Evolutionary conservation across 305 asterid species (phyloP), one percentile per base, ranked within the genome.

Genomic region (Rubia occidens): DNA sequence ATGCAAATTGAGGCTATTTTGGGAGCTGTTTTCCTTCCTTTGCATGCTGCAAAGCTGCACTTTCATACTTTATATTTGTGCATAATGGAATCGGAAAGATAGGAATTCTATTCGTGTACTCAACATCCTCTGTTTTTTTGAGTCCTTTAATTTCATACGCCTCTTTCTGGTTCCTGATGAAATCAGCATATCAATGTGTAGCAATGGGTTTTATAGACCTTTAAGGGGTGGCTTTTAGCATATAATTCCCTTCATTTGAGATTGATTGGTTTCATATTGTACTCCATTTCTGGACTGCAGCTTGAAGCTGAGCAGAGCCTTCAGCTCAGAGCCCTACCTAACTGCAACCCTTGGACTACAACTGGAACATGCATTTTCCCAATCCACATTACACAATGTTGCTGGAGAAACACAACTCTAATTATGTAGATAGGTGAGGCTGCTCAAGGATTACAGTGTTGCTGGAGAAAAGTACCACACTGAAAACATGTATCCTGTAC

Each of bases 1-100:
- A 77, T 65, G 82, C 82, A 74, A 64, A 66, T 59, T 71, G 39
- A 29, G 58, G 63, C 59, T 71, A 65, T 37, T 56, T 11, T 2
- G 14, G 40, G 53, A 61, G 67, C 42, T 35, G 35, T 54, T 65
- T 69, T 39, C 40, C 55, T 11, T 67, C 62, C 29, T 43, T 75
- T 74, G 76, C 82, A 67, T 72, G 73, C 49, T 56, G 66, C 11
- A 42, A 39, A 40, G 37, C 21, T 55, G 65, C 40, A 53, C 63
- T 66, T 20, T 45, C 13, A 39, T 67, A 1, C 63, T 66, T 40
- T 61, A 39, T 71, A 55, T 11, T 32, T 67, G n/a, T 35, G 67
- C 37, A 47, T 39, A 43, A 61, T 24, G 58, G 59, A 32, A 44
- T 24, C 63, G 61, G 66, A 40, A 69, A 51, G 69, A 69, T 70